Conservation (phyloP, 2,329 filamentous ascomycete species). For the Penicillium crustosum region DNA sequence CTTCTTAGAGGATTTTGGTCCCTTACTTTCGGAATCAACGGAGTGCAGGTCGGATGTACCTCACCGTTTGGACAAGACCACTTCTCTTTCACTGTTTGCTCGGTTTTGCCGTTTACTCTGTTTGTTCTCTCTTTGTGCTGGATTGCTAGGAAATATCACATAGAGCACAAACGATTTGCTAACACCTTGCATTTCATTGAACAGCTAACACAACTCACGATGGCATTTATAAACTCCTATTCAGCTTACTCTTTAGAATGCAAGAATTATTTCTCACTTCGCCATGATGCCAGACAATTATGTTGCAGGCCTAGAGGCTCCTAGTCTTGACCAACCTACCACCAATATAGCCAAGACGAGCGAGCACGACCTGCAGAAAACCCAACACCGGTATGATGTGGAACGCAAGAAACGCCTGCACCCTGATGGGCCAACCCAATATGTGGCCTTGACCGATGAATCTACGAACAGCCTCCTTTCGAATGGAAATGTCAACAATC, state of each 20-base stretch:
- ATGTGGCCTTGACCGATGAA: neutral
- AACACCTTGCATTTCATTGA: neutral
- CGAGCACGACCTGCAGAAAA: neutral
- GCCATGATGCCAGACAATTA: neutral
- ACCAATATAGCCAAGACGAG: neutral
- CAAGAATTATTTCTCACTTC: neutral
- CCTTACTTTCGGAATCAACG: neutral
- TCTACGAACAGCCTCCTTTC: neutral
- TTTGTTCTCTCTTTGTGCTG: neutral
- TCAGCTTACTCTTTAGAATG: neutral
- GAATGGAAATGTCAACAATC: neutral
- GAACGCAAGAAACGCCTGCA: slow-evolving; percentile 1
- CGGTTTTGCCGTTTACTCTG: neutral
- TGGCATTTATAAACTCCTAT: neutral
- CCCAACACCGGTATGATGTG: neutral
- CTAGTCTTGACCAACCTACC: neutral
- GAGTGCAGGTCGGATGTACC: too few relatives aligned
- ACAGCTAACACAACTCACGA: neutral
- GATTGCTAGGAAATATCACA: too few relatives aligned
- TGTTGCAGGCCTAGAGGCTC: too few relatives aligned
- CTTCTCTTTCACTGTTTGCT: neutral
- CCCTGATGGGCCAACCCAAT: neutral
- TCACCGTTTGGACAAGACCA: neutral
- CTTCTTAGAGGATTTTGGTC: neutral
- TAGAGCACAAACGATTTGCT: neutral